Evolutionary conservation across 2,329 filamentous ascomycete genomes (phyloP).

Genomic region (Chrysosporium queenslandicum): DNA sequence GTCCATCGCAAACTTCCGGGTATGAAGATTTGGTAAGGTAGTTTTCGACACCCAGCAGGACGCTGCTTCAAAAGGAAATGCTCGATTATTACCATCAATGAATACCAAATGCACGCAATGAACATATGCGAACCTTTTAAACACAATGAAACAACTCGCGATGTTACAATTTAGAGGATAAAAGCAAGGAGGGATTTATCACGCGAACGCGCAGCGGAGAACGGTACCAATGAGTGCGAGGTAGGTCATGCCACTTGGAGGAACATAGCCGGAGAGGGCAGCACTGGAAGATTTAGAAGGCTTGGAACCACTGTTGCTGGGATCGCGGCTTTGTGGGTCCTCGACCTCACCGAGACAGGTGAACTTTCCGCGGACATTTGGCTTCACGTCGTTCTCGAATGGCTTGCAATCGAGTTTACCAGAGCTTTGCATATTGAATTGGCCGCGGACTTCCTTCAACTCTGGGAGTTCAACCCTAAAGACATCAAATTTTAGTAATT

Average conservation of each 20-base stretch:
- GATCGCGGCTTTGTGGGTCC: constrained; percentile 30
- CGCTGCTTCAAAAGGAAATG: constrained; percentile 4
- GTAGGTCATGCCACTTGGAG: constrained; percentile 32
- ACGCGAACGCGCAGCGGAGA: constrained; percentile 37
- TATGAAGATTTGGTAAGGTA: not conserved
- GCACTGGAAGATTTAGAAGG: constrained; percentile 30
- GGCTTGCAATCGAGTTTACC: constrained; percentile 52
- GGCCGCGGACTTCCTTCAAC: constrained; percentile 59
- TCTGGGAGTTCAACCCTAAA: constrained; percentile 59
- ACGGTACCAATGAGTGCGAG: constrained; percentile 39
- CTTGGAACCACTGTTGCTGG: constrained; percentile 21
- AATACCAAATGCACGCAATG: constrained; percentile 17
- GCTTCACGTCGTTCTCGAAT: constrained; percentile 32
- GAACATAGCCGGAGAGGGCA: constrained; percentile 26
- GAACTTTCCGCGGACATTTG: constrained; percentile 40
- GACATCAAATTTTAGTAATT: not conserved
- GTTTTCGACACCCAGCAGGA: not conserved
- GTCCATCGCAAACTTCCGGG: not conserved
- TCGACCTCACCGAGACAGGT: constrained; percentile 33
- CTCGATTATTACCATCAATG: constrained; percentile 36
- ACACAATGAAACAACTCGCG: constrained; percentile 30
- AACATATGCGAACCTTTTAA: constrained; percentile 24
- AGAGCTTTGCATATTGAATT: constrained; percentile 59
- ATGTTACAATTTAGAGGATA: constrained; percentile 21
- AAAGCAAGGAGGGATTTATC: constrained; percentile 26